Base-by-base conservation (phyloP, 139 green algal species). In the Micractinium sp. region DNA sequence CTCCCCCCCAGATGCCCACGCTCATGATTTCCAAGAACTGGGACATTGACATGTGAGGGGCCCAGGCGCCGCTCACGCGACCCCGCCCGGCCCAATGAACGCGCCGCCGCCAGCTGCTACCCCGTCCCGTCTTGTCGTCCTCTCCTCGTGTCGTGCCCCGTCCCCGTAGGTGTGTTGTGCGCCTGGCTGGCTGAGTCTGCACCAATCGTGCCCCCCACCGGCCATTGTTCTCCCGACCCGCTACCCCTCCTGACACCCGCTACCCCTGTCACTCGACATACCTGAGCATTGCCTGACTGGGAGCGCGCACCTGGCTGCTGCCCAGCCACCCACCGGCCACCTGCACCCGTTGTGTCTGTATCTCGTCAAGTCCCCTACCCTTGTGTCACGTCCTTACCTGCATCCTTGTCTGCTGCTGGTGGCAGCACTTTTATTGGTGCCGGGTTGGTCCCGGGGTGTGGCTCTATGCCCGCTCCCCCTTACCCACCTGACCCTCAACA, bases 11-110 rank as follows among this genome's bases (percentile, higher is more conserved):
- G 85, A 85, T 90, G 85, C 89, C 89, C 61, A 90, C 85, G 78
- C 67, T 92, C 9, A 76, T 88, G 35, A 77, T 92, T 41, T 38
- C 66, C 53, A 92, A 92, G 89, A 56, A 66, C 77, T 92, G 78
- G 78, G 77, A 86, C n/a, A 56, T 92, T 0, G 89, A 92, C 63
- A 66, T 83, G 39, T 92, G 81, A 86, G 33, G 47, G 0, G 47
- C 1, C 38, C 2, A 29, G 25, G 66, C 2, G 67, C 67, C 20
- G n/a, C 74, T 67, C 31, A 80, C 23, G 23, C 12, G n/a, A 5
- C 73, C 35, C 27, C n/a, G 27, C 73, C n/a, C 15, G 73, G 27
- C 15, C 25, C 63, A 71, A 71, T 5, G 14, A 71, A 71, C 2
- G 63, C 63, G 63, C 20, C 63, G 22, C 63, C 63, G 18, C 63